phyloP scores from a whole-genome alignment of 208 protist genomes.

The Sergeia podlipaevii region DNA sequence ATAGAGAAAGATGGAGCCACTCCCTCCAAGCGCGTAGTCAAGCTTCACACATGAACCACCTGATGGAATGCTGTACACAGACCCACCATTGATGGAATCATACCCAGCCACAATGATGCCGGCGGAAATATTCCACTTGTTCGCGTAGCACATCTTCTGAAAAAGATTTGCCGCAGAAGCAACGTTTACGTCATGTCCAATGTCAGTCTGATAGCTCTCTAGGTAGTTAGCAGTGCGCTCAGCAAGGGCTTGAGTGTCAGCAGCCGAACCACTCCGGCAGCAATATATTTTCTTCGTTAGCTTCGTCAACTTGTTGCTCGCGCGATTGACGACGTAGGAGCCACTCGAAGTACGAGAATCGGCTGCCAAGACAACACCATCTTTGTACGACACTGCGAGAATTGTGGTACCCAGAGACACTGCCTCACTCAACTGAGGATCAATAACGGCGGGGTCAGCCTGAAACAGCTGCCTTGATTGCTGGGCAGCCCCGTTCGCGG shows the following conservation, averaged over 20 bases:
- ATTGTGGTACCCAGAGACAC: constrained; percentile 96
- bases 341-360: constrained; percentile 97
- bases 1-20: constrained; percentile 98
- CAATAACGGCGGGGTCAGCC: constrained; percentile 66
- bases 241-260: constrained; percentile 97
- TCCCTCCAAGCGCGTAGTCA: constrained; percentile 94
- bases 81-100: constrained; percentile 95
- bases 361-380: constrained; percentile 96
- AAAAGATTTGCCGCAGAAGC: constrained; percentile 96
- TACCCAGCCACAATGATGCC: constrained; percentile 98
- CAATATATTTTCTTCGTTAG: constrained; percentile 96
- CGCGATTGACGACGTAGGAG: constrained; percentile 97
- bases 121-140: constrained; percentile 96
- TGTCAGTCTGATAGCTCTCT: constrained; percentile 88
- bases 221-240: constrained; percentile 94
- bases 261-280: constrained; percentile 97
- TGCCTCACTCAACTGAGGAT: constrained; percentile 80
- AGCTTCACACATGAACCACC: constrained; percentile 93
- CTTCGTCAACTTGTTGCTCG: constrained; percentile 97
- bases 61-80: constrained; percentile 96
- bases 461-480: constrained; percentile 58
- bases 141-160: constrained; percentile 96
- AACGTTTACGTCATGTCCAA: constrained; percentile 87
- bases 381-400: constrained; percentile 96
- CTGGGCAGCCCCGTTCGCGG: constrained; percentile 66